Percentiles rank a stretch among this genome's conserved stretches.
Evolutionary conservation across 768 basidiomycete species (phyloP).

Genomic region (Lactifluus subvellereus): DNA sequence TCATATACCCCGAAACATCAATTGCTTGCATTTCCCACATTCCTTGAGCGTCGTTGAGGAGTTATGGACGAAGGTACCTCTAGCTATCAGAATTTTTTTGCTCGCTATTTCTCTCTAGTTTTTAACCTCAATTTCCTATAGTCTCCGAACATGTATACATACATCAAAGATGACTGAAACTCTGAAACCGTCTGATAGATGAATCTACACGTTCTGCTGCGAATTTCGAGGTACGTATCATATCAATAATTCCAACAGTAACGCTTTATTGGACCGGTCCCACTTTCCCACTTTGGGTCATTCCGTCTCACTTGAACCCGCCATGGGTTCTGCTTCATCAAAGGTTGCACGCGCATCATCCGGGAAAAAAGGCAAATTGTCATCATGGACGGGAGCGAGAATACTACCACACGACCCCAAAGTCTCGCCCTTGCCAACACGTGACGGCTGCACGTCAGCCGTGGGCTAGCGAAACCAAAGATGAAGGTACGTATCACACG

Average conservation of each 20-base stretch:
- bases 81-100: conserved; percentile 5
- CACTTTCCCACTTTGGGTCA: too few species aligned
- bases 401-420: neutral
- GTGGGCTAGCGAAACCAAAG: conserved; percentile 18
- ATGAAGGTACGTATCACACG: conserved; percentile 5
- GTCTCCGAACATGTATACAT: conserved; percentile 21
- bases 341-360: conserved; percentile 3
- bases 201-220: neutral
- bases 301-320: neutral
- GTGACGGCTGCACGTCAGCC: conserved; percentile 10
- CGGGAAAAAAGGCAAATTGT: neutral
- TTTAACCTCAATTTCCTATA: neutral
- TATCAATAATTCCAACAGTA: too few species aligned
- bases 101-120: neutral
- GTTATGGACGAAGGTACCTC: conserved; percentile 11
- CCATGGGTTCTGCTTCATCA: conserved; percentile 16
- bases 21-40: conserved; percentile 21
- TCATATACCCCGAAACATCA: conserved; percentile 23
- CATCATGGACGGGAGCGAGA: conserved; percentile 16
- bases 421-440: neutral
- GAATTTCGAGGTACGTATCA: too few species aligned
- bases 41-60: conserved; percentile 11
- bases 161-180: conserved; percentile 6
- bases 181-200: neutral
- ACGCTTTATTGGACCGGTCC: too few species aligned